Evolutionary conservation across 495 filamentous ascomycete species (phyloP), one percentile per base, ranked within the genome.

Genomic region (Annulohypoxylon stygium): DNA sequence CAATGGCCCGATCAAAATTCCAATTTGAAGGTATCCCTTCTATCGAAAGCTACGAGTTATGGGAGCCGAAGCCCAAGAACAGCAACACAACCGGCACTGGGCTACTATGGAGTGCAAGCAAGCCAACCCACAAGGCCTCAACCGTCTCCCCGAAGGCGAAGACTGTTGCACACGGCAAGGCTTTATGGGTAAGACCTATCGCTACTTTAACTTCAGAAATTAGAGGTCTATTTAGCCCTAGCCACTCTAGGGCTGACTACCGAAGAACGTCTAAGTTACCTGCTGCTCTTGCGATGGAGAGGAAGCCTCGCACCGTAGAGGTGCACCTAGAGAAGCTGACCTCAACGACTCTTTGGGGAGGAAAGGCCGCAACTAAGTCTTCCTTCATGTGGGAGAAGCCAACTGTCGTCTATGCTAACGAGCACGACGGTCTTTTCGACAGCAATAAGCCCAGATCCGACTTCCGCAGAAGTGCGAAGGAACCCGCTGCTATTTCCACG

Each of bases 401-500:
- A 10, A 26, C 48, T 25, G 25, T 59, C 14, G 25, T 50, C 26
- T 50, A 67, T 16, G 39, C 47, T 18, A 41, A 66, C 7, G 61
- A 73, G 18, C 47, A 23, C 4, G 34, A 59, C 54, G 78, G 75
- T 30, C 47, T 82, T 25, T 82, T 81, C 26, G 70, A 73, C 33
- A 61, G 41, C 16, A 61, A 72, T 25, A 11, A 64, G 53, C 48
- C 62, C 30, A 75, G 78, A 18, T 48, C 54, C 11, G 71, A 74
- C 37, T 80, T 67, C 64, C 81, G 81, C 20, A 79, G 76, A 30
- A 82, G 80, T 12, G 48, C 76, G 20, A 69, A 78, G 67, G 76
- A 81, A 61, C 79, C 81, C 47, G 81, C 78, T 43, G 81, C 80
- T 41, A 71, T 76, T 57, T 55, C 72, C 23, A 76, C 80, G 59